Evolutionary conservation across 345 rosid genomes (phyloP), one percentile per base, ranked within the genome.

Genomic region (Pseudoturritis turrita): DNA sequence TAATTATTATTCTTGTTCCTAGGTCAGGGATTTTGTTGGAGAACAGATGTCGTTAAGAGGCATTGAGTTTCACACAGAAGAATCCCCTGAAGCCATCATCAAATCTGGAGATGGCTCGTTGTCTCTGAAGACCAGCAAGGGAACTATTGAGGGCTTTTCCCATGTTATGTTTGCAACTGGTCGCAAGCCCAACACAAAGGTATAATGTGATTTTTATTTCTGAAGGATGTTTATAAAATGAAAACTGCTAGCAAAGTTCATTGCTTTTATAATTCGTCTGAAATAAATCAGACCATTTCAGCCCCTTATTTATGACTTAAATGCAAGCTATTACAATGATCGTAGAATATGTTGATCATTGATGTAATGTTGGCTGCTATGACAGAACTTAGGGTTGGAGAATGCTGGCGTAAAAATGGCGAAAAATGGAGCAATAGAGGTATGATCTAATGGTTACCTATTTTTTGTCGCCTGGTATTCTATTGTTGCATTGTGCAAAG

Each of bases 121-220:
- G 8, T 88, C 98, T 51, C 82, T 94, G 76, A 94, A 86, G 77
- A 94, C 96, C 53, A 88, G 59, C 83, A 89, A 83, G 80, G 98
- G 96, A 79, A 89, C 95, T 29, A 44, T 84, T 58, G 91, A 88
- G 12, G 97, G 97, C 26, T 89, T 91, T 80, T 94, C 98, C 2
- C 98, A 94, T 77, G 53, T 94, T 22, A 94, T 94, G 97, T 94
- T 94, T 85, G 98, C 98, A 49, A 94, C 97, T 47, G 98, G 98
- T 65, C 95, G 98, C 33, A 83, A 82, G 77, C 89, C 98, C 19
- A 91, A 87, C 56, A 94, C 97, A 9, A 89, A 86, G 98, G 98
- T 94, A 81, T 56, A 74, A 3, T 39, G 3, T 46, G 52, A 7
- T 31, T 63, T 71, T 17, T 15, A 52, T 3, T 49, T 15, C 21